Percentiles rank a stretch among this genome's conserved stretches.
Conservation (phyloP, 306 rosid species). For the Lathyrus sativus region DNA sequence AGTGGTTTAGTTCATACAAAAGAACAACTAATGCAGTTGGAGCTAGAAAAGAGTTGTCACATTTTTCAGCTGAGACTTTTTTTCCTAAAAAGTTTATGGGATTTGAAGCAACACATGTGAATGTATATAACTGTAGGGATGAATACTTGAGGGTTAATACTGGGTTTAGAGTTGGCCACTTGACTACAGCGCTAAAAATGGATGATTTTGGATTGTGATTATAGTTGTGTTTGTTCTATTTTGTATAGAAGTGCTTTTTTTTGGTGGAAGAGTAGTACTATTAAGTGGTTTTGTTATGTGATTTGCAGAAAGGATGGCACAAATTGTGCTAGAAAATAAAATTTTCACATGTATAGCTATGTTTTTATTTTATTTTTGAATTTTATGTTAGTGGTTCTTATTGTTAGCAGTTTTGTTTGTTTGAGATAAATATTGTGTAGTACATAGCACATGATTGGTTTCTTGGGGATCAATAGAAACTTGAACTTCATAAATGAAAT, state of each 20-base stretch:
- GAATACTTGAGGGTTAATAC: slow-evolving; percentile 32
- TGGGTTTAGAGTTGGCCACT: slow-evolving; percentile 55
- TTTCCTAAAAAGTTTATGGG: slow-evolving; percentile 40
- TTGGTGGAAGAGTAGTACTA: not conserved
- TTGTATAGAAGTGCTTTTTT: slow-evolving; percentile 16
- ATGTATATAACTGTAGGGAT: slow-evolving; percentile 51
- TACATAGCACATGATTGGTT: not conserved
- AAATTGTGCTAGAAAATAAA: slow-evolving; percentile 7
- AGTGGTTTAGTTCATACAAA: slow-evolving; percentile 77
- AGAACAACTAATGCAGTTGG: slow-evolving; percentile 59
- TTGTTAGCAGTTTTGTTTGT: not conserved
- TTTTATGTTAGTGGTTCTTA: slow-evolving; percentile 2
- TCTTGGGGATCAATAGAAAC: not conserved
- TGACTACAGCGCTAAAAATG: slow-evolving; percentile 54
- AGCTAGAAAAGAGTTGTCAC: slow-evolving; percentile 7
- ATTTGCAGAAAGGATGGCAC: not conserved
- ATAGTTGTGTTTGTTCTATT: not conserved
- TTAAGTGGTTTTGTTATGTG: not conserved
- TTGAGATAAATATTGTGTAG: not conserved
- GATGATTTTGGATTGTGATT: slow-evolving; percentile 26
- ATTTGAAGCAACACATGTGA: slow-evolving; percentile 43
- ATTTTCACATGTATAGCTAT: not conserved
- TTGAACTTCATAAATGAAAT: not conserved
- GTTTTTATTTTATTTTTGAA: slow-evolving; percentile 1
- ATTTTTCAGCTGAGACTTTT: slow-evolving; percentile 1